Evolutionary conservation across 305 asterid genomes (phyloP).

Genomic region (Solanum hybrid): DNA sequence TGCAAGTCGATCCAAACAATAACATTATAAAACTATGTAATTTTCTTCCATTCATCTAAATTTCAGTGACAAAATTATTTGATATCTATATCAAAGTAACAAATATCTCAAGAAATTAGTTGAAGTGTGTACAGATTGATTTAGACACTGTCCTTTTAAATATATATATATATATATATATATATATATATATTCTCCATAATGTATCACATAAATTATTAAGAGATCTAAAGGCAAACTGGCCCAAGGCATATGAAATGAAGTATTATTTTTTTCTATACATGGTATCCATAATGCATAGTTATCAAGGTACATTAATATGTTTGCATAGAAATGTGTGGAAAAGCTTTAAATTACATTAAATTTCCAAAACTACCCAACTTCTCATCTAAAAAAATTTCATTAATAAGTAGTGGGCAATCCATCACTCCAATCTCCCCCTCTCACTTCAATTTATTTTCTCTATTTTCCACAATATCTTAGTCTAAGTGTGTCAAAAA

Average conservation of each 20-base stretch:
- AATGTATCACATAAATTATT: not conserved
- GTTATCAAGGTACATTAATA: not conserved
- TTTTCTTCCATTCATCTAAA: not conserved
- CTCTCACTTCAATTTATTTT: not conserved
- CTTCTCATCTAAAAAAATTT: constrained; percentile 15
- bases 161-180: too few species aligned
- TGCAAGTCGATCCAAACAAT: not conserved
- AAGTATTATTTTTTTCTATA: not conserved
- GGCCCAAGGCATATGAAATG: not conserved
- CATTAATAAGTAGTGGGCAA: constrained; percentile 22
- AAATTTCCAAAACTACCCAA: constrained; percentile 24
- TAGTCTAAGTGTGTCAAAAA: not conserved
- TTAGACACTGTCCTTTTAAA: not conserved
- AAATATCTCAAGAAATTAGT: not conserved
- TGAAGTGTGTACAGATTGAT: not conserved
- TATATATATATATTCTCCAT: not conserved
- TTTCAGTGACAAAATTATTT: not conserved
- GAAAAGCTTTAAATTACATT: constrained; percentile 46
- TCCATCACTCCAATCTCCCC: not conserved
- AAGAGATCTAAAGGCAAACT: not conserved
- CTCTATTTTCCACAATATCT: not conserved
- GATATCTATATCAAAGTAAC: not conserved
- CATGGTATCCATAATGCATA: not conserved
- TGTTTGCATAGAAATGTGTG: constrained; percentile 45
- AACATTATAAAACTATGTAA: not conserved